Percentiles rank a stretch among this genome's conserved stretches.
These are phyloP conservation scores for Stagonosporopsis vannaccii DNA, from an alignment of 2,329 filamentous ascomycete species.

Conservation along the genomic window DNA sequence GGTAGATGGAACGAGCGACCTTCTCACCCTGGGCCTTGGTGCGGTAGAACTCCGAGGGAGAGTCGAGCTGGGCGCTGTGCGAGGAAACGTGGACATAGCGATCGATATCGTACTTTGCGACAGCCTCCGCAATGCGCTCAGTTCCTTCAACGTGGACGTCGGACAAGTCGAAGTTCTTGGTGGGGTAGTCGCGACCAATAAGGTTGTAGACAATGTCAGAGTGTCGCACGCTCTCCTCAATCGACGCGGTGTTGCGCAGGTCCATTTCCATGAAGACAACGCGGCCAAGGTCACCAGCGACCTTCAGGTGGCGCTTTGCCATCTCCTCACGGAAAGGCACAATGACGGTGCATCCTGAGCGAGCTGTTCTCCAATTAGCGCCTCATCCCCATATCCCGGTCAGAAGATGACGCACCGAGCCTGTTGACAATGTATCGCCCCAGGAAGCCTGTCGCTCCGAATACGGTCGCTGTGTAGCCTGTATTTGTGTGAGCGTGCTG, in stretches of 20 bases:
- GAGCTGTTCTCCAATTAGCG: slow-evolving; percentile 64
- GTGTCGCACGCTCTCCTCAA: slow-evolving; percentile 95
- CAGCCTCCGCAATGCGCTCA: slow-evolving; percentile 90
- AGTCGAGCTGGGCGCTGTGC: slow-evolving; percentile 84
- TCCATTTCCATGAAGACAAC: slow-evolving; percentile 95
- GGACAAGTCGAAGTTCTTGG: slow-evolving; percentile 94
- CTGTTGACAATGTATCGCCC: slow-evolving; percentile 98
- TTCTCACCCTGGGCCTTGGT: slow-evolving; percentile 90
- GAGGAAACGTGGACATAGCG: slow-evolving; percentile 97
- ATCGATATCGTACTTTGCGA: slow-evolving; percentile 97
- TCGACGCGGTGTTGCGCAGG: slow-evolving; percentile 89
- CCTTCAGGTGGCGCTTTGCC: slow-evolving; percentile 95
- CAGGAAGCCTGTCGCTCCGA: slow-evolving; percentile 94
- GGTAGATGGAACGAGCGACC: slow-evolving; percentile 86
- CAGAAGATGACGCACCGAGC: slow-evolving; percentile 68
- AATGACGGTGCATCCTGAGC: slow-evolving; percentile 92
- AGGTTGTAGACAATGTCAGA: slow-evolving; percentile 98
- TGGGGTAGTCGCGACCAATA: slow-evolving; percentile 91
- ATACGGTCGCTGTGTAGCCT: slow-evolving; percentile 97
- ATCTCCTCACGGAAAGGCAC: slow-evolving; percentile 96
- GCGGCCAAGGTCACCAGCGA: slow-evolving; percentile 91
- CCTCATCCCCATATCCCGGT: not conserved
- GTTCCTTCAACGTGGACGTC: slow-evolving; percentile 94
- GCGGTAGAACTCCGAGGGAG: slow-evolving; percentile 85
- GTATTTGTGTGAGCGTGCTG: slow-evolving; percentile 43